Evolutionary conservation across 202 grass and related monocot species (phyloP), one percentile per base, ranked within the genome.

Genomic region (Cymbopogon flexuosus): DNA sequence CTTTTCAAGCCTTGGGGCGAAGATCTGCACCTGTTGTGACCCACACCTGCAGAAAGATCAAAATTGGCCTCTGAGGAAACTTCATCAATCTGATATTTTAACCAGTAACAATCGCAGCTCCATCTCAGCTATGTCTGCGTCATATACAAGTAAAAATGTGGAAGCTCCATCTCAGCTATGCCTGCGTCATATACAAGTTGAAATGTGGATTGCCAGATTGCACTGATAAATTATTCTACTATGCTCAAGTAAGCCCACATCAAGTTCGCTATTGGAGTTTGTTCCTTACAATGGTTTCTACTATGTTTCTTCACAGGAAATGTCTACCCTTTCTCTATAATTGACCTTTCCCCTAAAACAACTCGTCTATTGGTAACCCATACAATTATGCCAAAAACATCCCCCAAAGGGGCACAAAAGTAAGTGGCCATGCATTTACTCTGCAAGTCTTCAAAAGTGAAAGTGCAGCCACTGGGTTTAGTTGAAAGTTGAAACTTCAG

Each of bases 361-460:
- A 37, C 19, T 29, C 54, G 2, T 63, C 51, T 78, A 78, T 78
- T 16, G 30, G 24, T 49, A 54, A 9, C 24, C 22, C 35, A 24
- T 72, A 72, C 34, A 64, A 18, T 4, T 80, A 60, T 1, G n/a
- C 51, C 69, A 70, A 81, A 52, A 86, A 81, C n/a, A 76, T 60
- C 30, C 51, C 16, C 51, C 10, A 47, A 60, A 47, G 2, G 63
- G 47, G 35, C 15, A 68, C 45, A 61, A 33, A 36, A 61, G 19
- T 2, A 11, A 40, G 42, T 52, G 43, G 47, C 36, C 22, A 29
- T 14, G 19, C 63, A 21, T 56, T 56, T 46, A 21, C 30, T 43
- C 35, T 35, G 57, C 60, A 59, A 43, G 49, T 45, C 27, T 62
- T 57, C 11, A 61, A 47, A 14, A 57, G 46, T 52, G 34, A 34